phyloP scores from a whole-genome alignment of 2,329 filamentous ascomycete species.

The Trichoderma koningiopsis region DNA sequence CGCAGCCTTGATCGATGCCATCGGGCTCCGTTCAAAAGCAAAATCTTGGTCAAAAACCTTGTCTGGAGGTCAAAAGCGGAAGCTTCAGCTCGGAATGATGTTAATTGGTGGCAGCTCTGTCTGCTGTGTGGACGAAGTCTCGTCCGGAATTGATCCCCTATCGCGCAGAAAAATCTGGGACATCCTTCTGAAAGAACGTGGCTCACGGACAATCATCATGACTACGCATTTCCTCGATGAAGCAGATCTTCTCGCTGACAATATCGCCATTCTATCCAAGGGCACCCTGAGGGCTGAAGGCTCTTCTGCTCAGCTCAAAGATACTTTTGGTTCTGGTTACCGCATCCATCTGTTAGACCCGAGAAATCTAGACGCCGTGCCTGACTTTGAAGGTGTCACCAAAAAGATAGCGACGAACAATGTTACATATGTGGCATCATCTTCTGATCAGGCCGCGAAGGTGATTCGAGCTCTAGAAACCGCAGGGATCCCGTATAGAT shows the following conservation, averaged over 20 bases:
- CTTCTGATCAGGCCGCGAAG: conserved; percentile 67
- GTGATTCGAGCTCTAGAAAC: conserved; percentile 69
- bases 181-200: conserved; percentile 69
- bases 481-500: conserved; percentile 64
- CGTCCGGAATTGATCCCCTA: conserved; percentile 71
- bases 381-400: conserved; percentile 54
- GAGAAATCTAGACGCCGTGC: conserved; percentile 44
- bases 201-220: conserved; percentile 66
- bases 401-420: conserved; percentile 65
- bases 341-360: conserved; percentile 35
- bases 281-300: conserved; percentile 67
- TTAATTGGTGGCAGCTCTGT: conserved; percentile 72
- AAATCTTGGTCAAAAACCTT: conserved; percentile 64
- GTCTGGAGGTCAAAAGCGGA: conserved; percentile 75
- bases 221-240: conserved; percentile 80
- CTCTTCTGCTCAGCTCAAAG: conserved; percentile 69
- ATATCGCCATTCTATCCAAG: conserved; percentile 70
- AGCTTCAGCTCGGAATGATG: conserved; percentile 78
- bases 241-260: conserved; percentile 70
- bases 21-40: conserved; percentile 67
- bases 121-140: conserved; percentile 76
- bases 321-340: conserved; percentile 57
- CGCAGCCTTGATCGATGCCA: conserved; percentile 56
- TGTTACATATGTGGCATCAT: conserved; percentile 67
- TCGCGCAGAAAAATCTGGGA: conserved; percentile 55